Evolutionary conservation across 2,329 filamentous ascomycete genomes (phyloP).

Genomic region (Aspergillus ruber): DNA sequence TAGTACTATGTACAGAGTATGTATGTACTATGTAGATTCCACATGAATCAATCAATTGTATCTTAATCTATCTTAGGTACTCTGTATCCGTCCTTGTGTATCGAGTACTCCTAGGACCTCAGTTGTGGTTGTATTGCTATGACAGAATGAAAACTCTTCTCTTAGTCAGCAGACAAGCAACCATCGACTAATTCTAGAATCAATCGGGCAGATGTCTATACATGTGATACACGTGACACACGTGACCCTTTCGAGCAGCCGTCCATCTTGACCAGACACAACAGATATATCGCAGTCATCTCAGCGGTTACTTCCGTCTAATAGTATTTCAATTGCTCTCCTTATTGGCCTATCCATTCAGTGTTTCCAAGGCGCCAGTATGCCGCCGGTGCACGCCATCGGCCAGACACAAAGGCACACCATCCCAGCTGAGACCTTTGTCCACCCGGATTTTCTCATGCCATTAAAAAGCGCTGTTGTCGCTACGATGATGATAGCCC

Average conservation of each 20-base stretch:
- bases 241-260: background rate
- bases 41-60: too few relatives aligned
- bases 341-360: background rate
- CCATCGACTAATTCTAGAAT: too few relatives aligned
- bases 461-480: background rate
- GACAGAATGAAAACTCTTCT: too few relatives aligned
- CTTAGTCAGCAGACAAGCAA: too few relatives aligned
- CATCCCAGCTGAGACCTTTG: background rate
- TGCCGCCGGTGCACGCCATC: background rate
- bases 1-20: background rate
- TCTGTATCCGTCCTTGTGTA: too few relatives aligned
- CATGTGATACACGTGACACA: background rate
- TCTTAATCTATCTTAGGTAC: too few relatives aligned
- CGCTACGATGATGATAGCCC: too few relatives aligned
- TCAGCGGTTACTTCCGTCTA: background rate
- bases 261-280: background rate
- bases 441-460: background rate
- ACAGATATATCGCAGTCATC: background rate
- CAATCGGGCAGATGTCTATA: too few relatives aligned
- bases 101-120: too few relatives aligned
- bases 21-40: too few relatives aligned
- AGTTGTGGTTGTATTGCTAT: too few relatives aligned
- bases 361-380: background rate
- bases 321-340: background rate
- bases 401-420: background rate